Percentiles rank a stretch among this genome's conserved stretches.
Evolutionary conservation across 2,329 filamentous ascomycete species (phyloP).

Genomic region (Celoporthe dispersa): DNA sequence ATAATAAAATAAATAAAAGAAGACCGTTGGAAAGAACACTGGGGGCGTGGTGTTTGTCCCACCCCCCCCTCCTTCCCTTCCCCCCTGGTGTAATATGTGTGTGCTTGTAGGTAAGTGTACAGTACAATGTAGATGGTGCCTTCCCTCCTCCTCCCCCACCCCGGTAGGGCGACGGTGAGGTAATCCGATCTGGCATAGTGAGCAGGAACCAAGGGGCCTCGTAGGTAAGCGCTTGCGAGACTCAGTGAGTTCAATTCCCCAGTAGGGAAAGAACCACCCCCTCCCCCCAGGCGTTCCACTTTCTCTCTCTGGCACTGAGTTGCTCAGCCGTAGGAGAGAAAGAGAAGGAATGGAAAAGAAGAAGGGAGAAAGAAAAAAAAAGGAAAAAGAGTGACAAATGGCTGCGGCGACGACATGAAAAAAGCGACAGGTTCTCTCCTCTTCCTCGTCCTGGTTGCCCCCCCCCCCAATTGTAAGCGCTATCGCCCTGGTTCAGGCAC

Average conservation of each 20-base stretch:
- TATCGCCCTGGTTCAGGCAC: not conserved
- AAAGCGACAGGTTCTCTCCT: not conserved
- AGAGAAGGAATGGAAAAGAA: too few species aligned
- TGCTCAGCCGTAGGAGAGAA: not conserved
- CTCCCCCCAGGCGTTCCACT: too few species aligned
- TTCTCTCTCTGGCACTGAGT: not conserved
- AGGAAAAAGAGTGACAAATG: too few species aligned
- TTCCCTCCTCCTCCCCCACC: not conserved
- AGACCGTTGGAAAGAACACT: not conserved
- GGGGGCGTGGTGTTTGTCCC: not conserved
- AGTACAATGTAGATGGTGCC: not conserved
- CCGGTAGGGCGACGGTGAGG: not conserved
- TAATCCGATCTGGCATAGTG: not conserved
- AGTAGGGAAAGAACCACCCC: not conserved
- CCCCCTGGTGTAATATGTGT: not conserved
- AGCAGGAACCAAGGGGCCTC: not conserved
- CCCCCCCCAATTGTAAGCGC: slow-evolving; percentile 3
- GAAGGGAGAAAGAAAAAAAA: too few species aligned
- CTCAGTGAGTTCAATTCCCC: not conserved
- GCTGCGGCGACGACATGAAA: too few species aligned
- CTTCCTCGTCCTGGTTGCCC: not conserved
- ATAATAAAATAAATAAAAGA: too few species aligned
- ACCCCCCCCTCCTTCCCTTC: not conserved
- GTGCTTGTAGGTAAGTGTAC: not conserved
- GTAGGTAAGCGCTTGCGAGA: not conserved